Conservation (phyloP, 164 flowering plant species). For the Aristolochia contorta region DNA sequence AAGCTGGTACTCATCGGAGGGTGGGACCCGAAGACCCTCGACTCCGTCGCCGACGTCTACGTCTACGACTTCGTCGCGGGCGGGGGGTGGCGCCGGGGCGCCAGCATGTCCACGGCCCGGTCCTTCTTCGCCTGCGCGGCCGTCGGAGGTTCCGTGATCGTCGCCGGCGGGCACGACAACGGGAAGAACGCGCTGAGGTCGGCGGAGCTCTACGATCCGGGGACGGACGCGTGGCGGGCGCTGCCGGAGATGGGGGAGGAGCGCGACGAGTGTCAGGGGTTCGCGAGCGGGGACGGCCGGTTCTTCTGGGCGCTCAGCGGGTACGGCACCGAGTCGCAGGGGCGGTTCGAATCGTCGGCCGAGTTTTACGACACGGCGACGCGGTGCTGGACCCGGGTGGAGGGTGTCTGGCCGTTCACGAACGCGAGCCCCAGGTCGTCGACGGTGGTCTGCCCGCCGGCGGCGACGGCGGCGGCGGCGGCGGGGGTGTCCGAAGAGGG, state of each 20-base stretch:
- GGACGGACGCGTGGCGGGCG: conserved; percentile 13
- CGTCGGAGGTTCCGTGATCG: conserved; percentile 10
- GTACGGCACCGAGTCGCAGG: conserved; percentile 27
- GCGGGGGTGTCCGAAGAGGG: too few species aligned
- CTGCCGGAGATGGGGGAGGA: conserved; percentile 16
- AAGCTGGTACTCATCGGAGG: conserved; percentile 28
- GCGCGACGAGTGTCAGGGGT: conserved; percentile 24
- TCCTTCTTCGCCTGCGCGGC: conserved; percentile 25
- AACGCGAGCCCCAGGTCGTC: conserved; percentile 8
- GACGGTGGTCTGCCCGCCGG: neutral
- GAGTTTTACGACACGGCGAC: conserved; percentile 19
- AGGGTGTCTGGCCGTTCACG: conserved; percentile 11
- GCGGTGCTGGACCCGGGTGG: conserved; percentile 9
- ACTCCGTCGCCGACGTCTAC: conserved; percentile 19
- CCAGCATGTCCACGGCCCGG: conserved; percentile 17
- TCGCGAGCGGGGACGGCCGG: conserved; percentile 9
- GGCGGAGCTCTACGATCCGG: conserved; percentile 16
- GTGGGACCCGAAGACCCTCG: conserved; percentile 25
- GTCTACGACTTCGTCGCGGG: conserved; percentile 13
- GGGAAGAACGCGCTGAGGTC: conserved; percentile 21
- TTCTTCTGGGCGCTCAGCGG: conserved; percentile 28
- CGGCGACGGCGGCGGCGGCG: too few species aligned
- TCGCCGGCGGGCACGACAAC: conserved; percentile 26
- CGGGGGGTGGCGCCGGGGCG: conserved; percentile 16
- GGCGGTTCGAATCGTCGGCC: conserved; percentile 19